Conservation (phyloP, 1,139 yeast genomes). For the Diutina mesorugosa region DNA sequence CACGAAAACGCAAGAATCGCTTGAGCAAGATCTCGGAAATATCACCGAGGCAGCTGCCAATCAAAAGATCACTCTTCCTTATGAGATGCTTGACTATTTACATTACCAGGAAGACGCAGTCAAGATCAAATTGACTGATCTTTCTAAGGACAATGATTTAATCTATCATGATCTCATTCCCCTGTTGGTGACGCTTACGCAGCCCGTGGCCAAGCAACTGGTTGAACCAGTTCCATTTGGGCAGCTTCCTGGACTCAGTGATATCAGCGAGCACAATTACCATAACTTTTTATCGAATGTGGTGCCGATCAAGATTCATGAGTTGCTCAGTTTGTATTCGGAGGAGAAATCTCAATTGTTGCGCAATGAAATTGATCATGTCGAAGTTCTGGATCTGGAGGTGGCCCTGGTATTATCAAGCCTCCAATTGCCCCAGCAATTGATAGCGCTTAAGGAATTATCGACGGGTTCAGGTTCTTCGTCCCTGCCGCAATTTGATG, state of each 20-base stretch:
- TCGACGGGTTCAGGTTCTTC: slow-evolving; percentile 3
- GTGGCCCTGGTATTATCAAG: slow-evolving; percentile 67
- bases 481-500: slow-evolving; percentile 8
- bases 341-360: slow-evolving; percentile 77
- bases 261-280: slow-evolving; percentile 42
- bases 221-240: slow-evolving; percentile 26
- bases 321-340: slow-evolving; percentile 73
- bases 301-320: slow-evolving; percentile 80
- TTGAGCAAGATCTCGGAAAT: slow-evolving; percentile 16
- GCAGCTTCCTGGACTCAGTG: slow-evolving; percentile 4
- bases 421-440: slow-evolving; percentile 59
- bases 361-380: slow-evolving; percentile 61
- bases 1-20: slow-evolving; percentile 32
- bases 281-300: slow-evolving; percentile 58
- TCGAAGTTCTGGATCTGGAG: slow-evolving; percentile 73
- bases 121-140: slow-evolving; percentile 28
- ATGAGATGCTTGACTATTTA: slow-evolving; percentile 28
- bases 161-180: slow-evolving; percentile 77
- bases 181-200: slow-evolving; percentile 39
- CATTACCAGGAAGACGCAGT: slow-evolving; percentile 34
- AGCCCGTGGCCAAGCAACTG: slow-evolving; percentile 70
- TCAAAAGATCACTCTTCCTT: slow-evolving; percentile 11
- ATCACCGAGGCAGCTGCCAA: slow-evolving; percentile 14
- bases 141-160: slow-evolving; percentile 77
- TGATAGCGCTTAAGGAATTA: slow-evolving; percentile 39